Percentiles rank a stretch among this genome's conserved stretches.
Conservation (phyloP, 768 basidiomycete species). For the Pleurotus tuoliensis region DNA sequence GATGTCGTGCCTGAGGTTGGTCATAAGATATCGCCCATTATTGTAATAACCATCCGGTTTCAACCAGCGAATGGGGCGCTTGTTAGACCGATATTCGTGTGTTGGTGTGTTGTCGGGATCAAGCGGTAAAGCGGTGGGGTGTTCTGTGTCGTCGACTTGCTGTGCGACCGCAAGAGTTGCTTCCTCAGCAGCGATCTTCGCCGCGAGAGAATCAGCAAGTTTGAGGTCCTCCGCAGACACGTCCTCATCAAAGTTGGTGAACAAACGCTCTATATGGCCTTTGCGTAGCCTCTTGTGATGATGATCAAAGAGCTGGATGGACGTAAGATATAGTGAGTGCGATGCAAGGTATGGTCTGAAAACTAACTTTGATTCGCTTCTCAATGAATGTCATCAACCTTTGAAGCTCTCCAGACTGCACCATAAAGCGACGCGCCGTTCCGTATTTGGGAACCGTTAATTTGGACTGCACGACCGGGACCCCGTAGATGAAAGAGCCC, state of each 20-base stretch:
- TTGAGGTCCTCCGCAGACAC: constrained; percentile 1
- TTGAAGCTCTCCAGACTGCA: constrained; percentile 4
- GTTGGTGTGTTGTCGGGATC: not conserved
- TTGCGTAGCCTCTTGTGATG: constrained; percentile 1
- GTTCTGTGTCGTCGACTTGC: not conserved
- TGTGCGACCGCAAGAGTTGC: not conserved
- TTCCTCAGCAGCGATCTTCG: not conserved
- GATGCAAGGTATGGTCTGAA: not conserved
- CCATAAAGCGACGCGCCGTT: constrained; percentile 3
- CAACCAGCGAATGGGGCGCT: constrained; percentile 8
- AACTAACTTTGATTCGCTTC: not conserved
- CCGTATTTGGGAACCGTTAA: constrained; percentile 11
- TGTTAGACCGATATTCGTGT: not conserved
- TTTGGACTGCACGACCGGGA: constrained; percentile 23
- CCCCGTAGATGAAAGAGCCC: constrained; percentile 27
- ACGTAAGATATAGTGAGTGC: not conserved
- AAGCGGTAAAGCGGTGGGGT: not conserved
- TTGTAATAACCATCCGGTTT: constrained; percentile 5
- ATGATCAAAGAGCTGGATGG: not conserved
- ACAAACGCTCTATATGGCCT: not conserved
- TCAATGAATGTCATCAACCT: constrained; percentile 3
- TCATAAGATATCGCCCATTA: constrained; percentile 14
- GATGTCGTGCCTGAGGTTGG: constrained; percentile 6
- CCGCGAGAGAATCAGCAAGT: constrained; percentile 1
- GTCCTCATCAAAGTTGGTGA: not conserved